A percentile compares a stretch with the other conserved stretches of the same genome.
phyloP scores from a whole-genome alignment of 2,329 filamentous ascomycete species.

The Teratosphaeria zuluensis region DNA sequence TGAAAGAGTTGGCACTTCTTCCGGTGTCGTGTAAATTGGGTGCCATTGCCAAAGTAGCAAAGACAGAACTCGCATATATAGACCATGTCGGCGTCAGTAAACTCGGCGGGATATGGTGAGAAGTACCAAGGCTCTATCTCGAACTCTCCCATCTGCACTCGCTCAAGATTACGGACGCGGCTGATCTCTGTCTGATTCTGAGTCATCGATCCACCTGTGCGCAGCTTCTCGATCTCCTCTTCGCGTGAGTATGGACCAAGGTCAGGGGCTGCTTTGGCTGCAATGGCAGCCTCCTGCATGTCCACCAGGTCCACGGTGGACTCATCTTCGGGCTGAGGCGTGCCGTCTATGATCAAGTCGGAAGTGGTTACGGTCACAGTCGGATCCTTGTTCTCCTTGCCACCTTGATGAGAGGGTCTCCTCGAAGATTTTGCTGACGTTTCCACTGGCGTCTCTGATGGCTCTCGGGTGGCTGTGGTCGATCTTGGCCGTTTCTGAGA shows the following conservation, averaged over 20 bases:
- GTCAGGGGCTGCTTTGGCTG: constrained; percentile 42
- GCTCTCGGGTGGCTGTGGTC: constrained; percentile 34
- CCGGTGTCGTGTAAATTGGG: constrained; percentile 76
- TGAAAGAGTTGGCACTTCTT: constrained; percentile 84
- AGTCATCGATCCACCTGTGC: constrained; percentile 94
- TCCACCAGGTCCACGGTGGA: constrained; percentile 44
- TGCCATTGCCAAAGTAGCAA: constrained; percentile 74
- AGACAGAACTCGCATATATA: constrained; percentile 98
- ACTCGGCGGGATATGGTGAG: constrained; percentile 86
- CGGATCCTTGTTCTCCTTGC: constrained; percentile 50
- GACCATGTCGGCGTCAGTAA: constrained; percentile 79
- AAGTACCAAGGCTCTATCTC: constrained; percentile 99
- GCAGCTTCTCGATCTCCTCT: constrained; percentile 91
- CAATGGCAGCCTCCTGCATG: constrained; percentile 42
- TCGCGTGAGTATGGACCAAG: constrained; percentile 59
- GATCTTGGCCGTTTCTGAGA: constrained; percentile 37
- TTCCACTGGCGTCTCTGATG: constrained; percentile 30
- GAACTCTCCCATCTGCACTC: constrained; percentile 84
- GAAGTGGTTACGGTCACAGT: constrained; percentile 30
- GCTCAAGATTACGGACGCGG: constrained; percentile 86
- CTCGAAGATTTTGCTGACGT: constrained; percentile 45
- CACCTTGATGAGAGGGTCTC: constrained; percentile 45
- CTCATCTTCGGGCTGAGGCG: constrained; percentile 43
- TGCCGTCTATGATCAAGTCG: constrained; percentile 37
- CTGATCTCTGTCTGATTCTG: constrained; percentile 97